Conservation (phyloP, 176 grass and related monocot genomes). For the Aegilops bicornis region DNA sequence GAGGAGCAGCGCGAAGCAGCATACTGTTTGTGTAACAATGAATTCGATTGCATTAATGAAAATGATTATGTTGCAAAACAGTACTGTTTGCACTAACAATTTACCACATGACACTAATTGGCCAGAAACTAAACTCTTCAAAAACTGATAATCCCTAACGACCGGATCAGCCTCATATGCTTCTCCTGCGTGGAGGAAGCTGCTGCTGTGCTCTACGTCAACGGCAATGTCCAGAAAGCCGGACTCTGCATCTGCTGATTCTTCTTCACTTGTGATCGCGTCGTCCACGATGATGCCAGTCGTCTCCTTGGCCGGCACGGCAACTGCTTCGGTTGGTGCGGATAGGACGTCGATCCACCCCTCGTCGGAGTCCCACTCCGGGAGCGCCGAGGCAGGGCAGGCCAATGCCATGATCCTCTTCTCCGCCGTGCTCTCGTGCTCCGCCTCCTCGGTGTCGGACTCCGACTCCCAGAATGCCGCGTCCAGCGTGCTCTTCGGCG, state of each 20-base stretch:
- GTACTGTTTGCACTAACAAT: too few relatives aligned
- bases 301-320: not conserved
- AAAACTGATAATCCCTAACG: not conserved
- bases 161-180: not conserved
- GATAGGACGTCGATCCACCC: conserved; percentile 44
- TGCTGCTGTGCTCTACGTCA: not conserved
- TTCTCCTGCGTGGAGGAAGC: conserved; percentile 1
- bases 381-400: not conserved
- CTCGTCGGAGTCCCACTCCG: conserved; percentile 42
- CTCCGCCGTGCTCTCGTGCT: not conserved
- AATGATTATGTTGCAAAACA: not conserved
- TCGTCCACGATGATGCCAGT: not conserved
- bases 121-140: not conserved
- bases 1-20: not conserved
- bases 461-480: conserved; percentile 46
- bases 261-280: not conserved
- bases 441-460: conserved; percentile 18
- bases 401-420: conserved; percentile 28
- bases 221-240: not conserved
- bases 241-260: not conserved
- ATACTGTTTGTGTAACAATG: not conserved
- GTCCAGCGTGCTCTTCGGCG: conserved; percentile 74
- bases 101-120: not conserved
- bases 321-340: not conserved
- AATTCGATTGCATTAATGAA: not conserved